Percentiles rank a stretch among this genome's conserved stretches.
Conservation (phyloP, 768 basidiomycete genomes). For the Psilocybe subaeruginosa region DNA sequence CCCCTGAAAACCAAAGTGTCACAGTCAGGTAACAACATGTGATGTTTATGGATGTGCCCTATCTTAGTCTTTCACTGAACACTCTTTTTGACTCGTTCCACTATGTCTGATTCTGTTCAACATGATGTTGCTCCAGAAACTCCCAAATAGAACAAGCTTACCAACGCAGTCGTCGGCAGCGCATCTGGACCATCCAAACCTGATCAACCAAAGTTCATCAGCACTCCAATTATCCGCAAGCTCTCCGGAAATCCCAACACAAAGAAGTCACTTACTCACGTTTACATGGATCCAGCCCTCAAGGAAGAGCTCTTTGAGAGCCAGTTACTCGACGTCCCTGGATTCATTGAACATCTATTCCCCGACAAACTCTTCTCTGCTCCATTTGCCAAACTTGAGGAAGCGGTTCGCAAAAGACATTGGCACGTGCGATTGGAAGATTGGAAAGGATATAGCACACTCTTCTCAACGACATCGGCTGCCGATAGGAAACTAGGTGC, state of each 20-base stretch:
- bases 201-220: neutral
- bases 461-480: neutral
- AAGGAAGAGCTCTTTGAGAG: neutral
- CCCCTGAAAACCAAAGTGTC: too few relatives aligned
- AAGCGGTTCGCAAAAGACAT: neutral
- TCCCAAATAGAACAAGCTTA: too few relatives aligned
- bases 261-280: neutral
- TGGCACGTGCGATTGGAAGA: neutral
- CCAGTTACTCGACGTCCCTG: neutral
- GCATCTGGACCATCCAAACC: neutral
- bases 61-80: too few relatives aligned
- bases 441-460: neutral
- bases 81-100: too few relatives aligned
- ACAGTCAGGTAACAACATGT: too few relatives aligned
- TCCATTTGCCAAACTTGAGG: neutral
- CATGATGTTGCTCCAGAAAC: too few relatives aligned
- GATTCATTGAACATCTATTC: slow-evolving; percentile 3
- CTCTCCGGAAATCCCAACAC: neutral
- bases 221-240: neutral
- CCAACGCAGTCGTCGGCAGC: too few relatives aligned
- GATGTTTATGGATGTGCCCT: too few relatives aligned
- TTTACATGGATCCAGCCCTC: neutral
- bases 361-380: neutral
- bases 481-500: neutral
- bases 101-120: too few relatives aligned